These are phyloP conservation scores for Chrysoporthe deuterocubensis DNA, from an alignment of 2,329 filamentous ascomycete genomes.

Conservation along the genomic window DNA sequence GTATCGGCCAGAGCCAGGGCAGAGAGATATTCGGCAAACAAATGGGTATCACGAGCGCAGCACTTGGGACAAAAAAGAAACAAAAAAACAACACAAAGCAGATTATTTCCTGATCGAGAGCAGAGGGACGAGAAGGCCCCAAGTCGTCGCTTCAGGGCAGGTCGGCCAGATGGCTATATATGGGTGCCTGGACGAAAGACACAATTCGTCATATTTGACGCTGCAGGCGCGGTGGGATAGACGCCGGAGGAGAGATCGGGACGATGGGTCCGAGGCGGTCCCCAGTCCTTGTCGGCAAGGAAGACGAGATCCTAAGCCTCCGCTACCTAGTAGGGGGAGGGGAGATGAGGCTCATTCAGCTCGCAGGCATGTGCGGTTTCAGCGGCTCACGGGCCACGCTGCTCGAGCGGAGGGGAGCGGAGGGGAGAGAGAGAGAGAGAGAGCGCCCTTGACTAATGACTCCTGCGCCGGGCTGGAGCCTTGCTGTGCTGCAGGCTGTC, in stretches of 20 bases:
- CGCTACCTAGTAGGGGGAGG: not conserved
- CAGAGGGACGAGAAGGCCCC: not conserved
- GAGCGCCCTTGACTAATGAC: not conserved
- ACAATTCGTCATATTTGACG: constrained; percentile 25
- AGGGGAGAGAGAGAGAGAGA: no score
- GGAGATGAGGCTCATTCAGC: constrained; percentile 16
- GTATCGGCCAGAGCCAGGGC: constrained; percentile 7
- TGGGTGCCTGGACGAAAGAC: not conserved
- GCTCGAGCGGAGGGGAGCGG: not conserved
- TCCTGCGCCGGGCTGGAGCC: not conserved
- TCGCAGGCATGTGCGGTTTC: constrained; percentile 10
- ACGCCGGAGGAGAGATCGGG: constrained; percentile 9
- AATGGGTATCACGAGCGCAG: constrained; percentile 15
- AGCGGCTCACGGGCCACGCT: not conserved
- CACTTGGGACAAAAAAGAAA: not conserved
- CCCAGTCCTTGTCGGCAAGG: not conserved
- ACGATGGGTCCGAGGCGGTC: not conserved
- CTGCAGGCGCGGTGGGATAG: constrained; percentile 21
- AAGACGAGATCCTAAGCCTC: constrained; percentile 7
- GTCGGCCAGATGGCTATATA: constrained; percentile 1
- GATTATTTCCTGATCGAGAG: constrained; percentile 3
- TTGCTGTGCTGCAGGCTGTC: constrained; percentile 8
- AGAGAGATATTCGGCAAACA: not conserved
- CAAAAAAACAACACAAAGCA: not conserved
- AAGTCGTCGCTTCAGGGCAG: not conserved